Evolutionary conservation across 768 basidiomycete genomes (phyloP).

Genomic region (Suillus subaureus): DNA sequence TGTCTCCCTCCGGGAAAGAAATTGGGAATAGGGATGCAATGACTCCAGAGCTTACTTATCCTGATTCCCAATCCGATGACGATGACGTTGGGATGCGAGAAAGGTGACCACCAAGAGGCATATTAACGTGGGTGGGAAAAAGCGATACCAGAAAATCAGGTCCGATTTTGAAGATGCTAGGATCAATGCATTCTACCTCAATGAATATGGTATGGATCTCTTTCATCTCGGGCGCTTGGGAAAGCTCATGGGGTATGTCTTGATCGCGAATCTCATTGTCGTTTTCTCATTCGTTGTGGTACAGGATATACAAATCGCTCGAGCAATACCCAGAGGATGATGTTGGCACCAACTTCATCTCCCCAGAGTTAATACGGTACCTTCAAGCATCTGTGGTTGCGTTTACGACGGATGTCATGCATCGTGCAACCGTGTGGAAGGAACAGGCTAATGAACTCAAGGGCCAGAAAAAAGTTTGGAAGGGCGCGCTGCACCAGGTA

Average conservation of each 20-base stretch:
- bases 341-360: slow-evolving; percentile 23
- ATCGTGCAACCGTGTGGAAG: slow-evolving; percentile 52
- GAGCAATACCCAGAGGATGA: slow-evolving; percentile 24
- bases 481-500: slow-evolving; percentile 23
- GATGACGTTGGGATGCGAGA: slow-evolving; percentile 7
- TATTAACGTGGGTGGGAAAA: slow-evolving; percentile 37
- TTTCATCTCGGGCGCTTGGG: slow-evolving; percentile 40
- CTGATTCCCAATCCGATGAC: slow-evolving; percentile 16
- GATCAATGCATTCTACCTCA: slow-evolving; percentile 47
- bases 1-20: slow-evolving; percentile 7
- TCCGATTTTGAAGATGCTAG: slow-evolving; percentile 44
- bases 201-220: slow-evolving; percentile 43
- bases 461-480: slow-evolving; percentile 62
- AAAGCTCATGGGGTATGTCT: slow-evolving; percentile 45
- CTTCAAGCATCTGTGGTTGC: slow-evolving; percentile 47
- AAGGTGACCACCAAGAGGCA: slow-evolving; percentile 14
- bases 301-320: slow-evolving; percentile 29
- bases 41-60: slow-evolving; percentile 13
- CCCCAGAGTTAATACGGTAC: slow-evolving; percentile 45
- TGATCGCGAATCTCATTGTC: slow-evolving; percentile 24
- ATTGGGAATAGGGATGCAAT: slow-evolving; percentile 7
- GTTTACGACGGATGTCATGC: slow-evolving; percentile 55
- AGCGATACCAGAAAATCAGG: slow-evolving; percentile 46
- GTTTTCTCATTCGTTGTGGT: slow-evolving; percentile 18
- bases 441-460: slow-evolving; percentile 64